Evolutionary conservation across 1,139 yeast species (phyloP), one percentile per base, ranked within the genome.

Genomic region (Yamadazyma taylorii): DNA sequence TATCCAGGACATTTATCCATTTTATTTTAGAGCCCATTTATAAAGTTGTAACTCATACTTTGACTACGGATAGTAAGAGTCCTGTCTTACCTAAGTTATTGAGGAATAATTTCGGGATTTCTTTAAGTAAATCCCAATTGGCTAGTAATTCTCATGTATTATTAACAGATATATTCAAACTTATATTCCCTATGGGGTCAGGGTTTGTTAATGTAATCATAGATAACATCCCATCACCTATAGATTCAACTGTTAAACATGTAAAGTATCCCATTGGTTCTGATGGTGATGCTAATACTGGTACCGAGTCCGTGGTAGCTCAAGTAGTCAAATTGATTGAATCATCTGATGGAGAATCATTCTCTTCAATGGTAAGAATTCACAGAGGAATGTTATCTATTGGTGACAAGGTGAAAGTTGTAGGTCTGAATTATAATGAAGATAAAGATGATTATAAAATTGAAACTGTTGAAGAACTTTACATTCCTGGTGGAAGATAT

Each of bases 1-100:
- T 56, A 2, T 57, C 68, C 16, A 61, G 88, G 38, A 62, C 90
- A 0, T 90, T 90, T 56, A 75, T 79, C 11, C 73, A 75, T 41
- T 85, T 89, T 47, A 69, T 92, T 8, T 63, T 89, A 13, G 80
- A 78, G 14, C 98, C 98, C 0, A 52, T 94, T 5, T 92, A 90
- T 62, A 90, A 92, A 54, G 56, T 90, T 4, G 65, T 82, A 34
- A 71, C 88, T 0, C 73, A 78, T 29, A 66, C 86, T 0, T 51
- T 92, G 9, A 77, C 89, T 0, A 64, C 76, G 25, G 78, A 78
- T 22, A 61, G 75, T 1, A 58, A 61, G 2, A 69, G 67, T 0
- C 55, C 79, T 13, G 55, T 63, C 8, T 48, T 71, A 16, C 35
- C 63, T 6, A 47, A 48, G 3, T 54, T 77, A 17, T 60, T 87